A percentile compares a stretch with the other conserved stretches of the same genome.
These are phyloP conservation scores for Scenedesmus sp. DNA, from an alignment of 163 green algal species.

Conservation along the genomic window DNA sequence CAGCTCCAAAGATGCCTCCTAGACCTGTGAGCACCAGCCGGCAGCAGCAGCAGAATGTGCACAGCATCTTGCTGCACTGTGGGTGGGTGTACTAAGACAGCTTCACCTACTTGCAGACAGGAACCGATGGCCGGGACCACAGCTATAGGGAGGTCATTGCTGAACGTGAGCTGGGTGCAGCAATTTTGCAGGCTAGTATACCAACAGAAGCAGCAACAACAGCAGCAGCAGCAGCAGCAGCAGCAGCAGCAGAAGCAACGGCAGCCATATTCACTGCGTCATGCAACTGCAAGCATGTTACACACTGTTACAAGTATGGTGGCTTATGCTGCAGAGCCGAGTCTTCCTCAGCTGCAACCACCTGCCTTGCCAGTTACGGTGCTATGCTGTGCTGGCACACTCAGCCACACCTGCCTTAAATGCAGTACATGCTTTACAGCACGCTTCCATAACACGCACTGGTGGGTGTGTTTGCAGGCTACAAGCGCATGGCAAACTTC, in stretches of 20 bases:
- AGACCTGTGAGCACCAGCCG: slow-evolving; percentile 28
- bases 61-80: neutral
- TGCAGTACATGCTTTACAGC: neutral
- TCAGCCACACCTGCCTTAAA: neutral
- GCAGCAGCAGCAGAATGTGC: neutral
- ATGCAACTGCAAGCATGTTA: neutral
- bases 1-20: slow-evolving; percentile 36
- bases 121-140: slow-evolving; percentile 54
- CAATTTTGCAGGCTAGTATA: neutral
- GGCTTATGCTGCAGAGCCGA: too few relatives aligned
- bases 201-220: neutral
- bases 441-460: too few relatives aligned
- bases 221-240: neutral
- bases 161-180: slow-evolving; percentile 30
- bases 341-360: neutral
- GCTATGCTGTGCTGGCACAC: neutral
- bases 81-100: neutral
- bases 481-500: slow-evolving; percentile 51
- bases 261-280: neutral
- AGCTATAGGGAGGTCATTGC: slow-evolving; percentile 54
- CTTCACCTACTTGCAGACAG: neutral
- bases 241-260: neutral
- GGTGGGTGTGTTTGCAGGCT: slow-evolving; percentile 17
- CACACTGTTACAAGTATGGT: too few relatives aligned
- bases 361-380: neutral